Base-by-base conservation (phyloP, 1,284 basidiomycete species). In the Ceratobasidium theobromae region DNA sequence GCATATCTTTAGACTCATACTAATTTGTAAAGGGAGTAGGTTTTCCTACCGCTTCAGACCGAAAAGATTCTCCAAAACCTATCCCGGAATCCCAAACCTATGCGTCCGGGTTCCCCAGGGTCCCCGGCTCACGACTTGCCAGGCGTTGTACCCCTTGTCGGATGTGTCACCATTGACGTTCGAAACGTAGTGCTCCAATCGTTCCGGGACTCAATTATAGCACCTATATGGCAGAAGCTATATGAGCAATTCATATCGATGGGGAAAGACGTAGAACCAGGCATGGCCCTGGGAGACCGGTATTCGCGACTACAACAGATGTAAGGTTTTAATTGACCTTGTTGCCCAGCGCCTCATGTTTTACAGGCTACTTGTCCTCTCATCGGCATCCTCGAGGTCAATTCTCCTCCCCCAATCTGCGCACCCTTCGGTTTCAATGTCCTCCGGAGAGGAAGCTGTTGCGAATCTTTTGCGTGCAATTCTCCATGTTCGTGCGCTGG, bases 131-230 rank as follows among this genome's bases (percentile, higher is more conserved):
- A 53, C 65, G 41, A 52, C 23, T 28, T 48, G 40, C 35, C 51
- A 43, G 52, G 66, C 35, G 43, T 53, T 49, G 46, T 48, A 28
- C 38, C 53, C 32, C 32, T 66, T 33, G 51, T 64, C 28, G 51
- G 64, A 40, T 40, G 53, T 46, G 38, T 77, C 0, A 79, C 79
- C 23, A 90, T 95, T 69, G 91, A 95, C 71, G 87, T 95, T 25
- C 86, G 93, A 38, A 85, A 85, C 16, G 81, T 94, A 25, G 87
- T 91, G 0, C 80, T 95, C 11, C 82, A 86, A 40, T 85, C 87
- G 3, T 95, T 95, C 75, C 84, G 93, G 11, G 93, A 95, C 76
- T 82, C 82, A 65, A 84, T 91, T 65, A 83, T 92, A 43, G 78
- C 88, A 12, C 87, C 88, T 0, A 77, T 87, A n/a, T 83, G 79